phyloP scores from a whole-genome alignment of 1,284 basidiomycete species.

The Agaricales sp. region DNA sequence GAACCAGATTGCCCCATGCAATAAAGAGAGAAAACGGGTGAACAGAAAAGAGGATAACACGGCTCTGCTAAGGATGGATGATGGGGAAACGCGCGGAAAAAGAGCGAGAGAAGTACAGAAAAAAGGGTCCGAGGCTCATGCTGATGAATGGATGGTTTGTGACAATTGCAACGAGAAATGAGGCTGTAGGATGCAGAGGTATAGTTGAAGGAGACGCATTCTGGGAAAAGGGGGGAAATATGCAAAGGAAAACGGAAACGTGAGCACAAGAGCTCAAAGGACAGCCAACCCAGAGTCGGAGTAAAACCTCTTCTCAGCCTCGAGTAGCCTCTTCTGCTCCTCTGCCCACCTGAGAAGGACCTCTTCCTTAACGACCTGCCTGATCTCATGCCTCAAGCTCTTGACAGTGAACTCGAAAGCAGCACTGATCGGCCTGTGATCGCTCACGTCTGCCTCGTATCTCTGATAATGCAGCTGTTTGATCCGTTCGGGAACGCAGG shows the following conservation, averaged over 20 bases:
- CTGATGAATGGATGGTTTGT: too few relatives aligned
- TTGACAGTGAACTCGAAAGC: slow-evolving; percentile 69
- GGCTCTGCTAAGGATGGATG: too few relatives aligned
- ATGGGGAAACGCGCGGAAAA: too few relatives aligned
- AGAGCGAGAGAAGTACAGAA: too few relatives aligned
- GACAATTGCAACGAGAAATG: too few relatives aligned
- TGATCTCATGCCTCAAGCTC: slow-evolving; percentile 9
- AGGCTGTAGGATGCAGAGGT: too few relatives aligned
- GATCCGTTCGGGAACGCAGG: slow-evolving; percentile 46
- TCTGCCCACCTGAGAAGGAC: neutral
- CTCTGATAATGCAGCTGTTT: slow-evolving; percentile 57
- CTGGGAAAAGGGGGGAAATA: too few relatives aligned
- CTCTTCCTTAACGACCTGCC: neutral
- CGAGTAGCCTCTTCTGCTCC: neutral
- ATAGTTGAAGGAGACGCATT: too few relatives aligned
- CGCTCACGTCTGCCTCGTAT: slow-evolving; percentile 78
- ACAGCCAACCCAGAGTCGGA: neutral
- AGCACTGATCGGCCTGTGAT: slow-evolving; percentile 83
- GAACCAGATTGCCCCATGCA: too few relatives aligned
- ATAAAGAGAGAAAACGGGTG: too few relatives aligned
- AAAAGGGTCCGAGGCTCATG: too few relatives aligned
- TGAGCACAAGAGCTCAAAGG: neutral
- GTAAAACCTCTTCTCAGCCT: neutral
- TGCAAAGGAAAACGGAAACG: neutral
- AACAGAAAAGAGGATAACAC: too few relatives aligned